Conservation (phyloP, 495 filamentous ascomycete genomes). For the Trichoderma asperelloides region DNA sequence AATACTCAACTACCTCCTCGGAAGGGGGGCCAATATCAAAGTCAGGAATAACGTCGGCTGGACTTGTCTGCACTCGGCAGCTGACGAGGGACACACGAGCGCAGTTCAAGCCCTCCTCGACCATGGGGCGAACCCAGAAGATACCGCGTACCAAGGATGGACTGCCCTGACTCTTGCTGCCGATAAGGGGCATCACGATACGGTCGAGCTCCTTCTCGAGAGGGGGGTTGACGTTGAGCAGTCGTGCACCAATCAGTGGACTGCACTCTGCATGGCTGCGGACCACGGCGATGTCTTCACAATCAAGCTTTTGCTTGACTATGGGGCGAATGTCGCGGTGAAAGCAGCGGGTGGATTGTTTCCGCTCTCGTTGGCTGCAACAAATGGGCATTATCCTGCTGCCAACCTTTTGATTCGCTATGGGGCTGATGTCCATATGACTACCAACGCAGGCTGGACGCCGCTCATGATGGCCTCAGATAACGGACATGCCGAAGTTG, state of each 20-base stretch:
- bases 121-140: not conserved
- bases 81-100: not conserved
- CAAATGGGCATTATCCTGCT: not conserved
- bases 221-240: not conserved
- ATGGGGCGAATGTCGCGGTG: not conserved
- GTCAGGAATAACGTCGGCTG: not conserved
- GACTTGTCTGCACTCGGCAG: not conserved
- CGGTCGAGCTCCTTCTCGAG: not conserved
- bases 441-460: not conserved
- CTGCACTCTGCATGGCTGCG: not conserved
- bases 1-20: not conserved
- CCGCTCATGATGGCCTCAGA: not conserved
- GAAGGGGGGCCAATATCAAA: not conserved
- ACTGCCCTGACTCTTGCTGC: not conserved
- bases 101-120: not conserved
- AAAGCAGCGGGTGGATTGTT: not conserved
- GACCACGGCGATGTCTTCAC: not conserved
- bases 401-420: not conserved
- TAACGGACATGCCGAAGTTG: not conserved
- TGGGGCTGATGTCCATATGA: not conserved
- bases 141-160: not conserved
- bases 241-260: not conserved
- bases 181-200: not conserved
- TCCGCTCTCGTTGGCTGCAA: not conserved
- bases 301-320: not conserved